Percentiles rank a stretch among this genome's conserved stretches.
These are phyloP conservation scores for Tulasnella sp. DNA, from an alignment of 768 basidiomycete species.

Conservation along the genomic window DNA sequence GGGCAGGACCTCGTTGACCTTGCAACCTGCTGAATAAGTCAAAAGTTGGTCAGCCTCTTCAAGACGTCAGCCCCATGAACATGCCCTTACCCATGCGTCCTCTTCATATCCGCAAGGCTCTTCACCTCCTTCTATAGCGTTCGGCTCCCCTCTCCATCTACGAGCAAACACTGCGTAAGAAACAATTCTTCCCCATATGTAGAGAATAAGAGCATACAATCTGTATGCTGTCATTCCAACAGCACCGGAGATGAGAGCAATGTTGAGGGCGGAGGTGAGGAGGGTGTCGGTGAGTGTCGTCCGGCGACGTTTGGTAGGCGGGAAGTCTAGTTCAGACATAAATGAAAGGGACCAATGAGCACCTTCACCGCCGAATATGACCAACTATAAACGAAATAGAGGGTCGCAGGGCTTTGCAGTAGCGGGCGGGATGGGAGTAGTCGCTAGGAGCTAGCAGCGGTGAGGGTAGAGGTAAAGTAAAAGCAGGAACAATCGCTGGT, in stretches of 20 bases:
- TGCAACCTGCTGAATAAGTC: background rate
- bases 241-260: constrained; percentile 83
- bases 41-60: background rate
- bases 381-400: background rate
- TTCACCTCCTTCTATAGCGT: constrained; percentile 45
- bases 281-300: constrained; percentile 75
- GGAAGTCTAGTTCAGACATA: constrained; percentile 39
- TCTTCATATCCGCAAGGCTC: constrained; percentile 36
- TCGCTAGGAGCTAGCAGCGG: background rate
- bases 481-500: background rate
- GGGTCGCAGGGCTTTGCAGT: background rate
- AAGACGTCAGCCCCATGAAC: background rate
- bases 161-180: constrained; percentile 13
- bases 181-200: background rate
- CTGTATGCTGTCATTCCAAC: constrained; percentile 86
- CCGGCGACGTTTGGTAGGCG: constrained; percentile 76
- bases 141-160: constrained; percentile 63
- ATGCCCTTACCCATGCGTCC: constrained; percentile 55
- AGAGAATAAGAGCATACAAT: constrained; percentile 56
- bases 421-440: background rate
- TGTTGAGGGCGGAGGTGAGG: constrained; percentile 80
- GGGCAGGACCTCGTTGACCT: background rate
- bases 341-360: constrained; percentile 5
- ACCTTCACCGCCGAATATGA: background rate
- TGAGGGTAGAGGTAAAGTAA: constrained; percentile 3